Evolutionary conservation across 371 early-diverging fungal genomes (phyloP), one percentile per base, ranked within the genome.

Genomic region (Rhizopus microsporus): DNA sequence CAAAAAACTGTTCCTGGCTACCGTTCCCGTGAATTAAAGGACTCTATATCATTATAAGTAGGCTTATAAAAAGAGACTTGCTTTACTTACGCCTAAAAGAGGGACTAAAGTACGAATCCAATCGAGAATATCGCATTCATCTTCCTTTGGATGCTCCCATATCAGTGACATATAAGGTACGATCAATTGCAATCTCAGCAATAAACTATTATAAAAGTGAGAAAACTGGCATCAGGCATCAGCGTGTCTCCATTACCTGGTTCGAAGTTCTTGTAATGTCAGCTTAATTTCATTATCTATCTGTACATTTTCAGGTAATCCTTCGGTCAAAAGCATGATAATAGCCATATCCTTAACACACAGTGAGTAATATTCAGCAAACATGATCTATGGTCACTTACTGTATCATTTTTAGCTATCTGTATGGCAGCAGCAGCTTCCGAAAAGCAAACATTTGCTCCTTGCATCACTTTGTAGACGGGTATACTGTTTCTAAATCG

Each of bases 1-100:
- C 85, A 71, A 85, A 85, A 16, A 81, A 72, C 15, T 74, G 67
- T 48, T 85, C 85, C 49, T 85, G 81, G n/a, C 78, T 78, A 17
- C 85, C 82, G 56, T 83, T 81, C 6, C 85, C 85, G 58, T 85
- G 85, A 15, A 85, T 63, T 49, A 85, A 63, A 1, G 85, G 80
- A 12, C 75, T 81, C 67, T 82, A 62, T 10, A 23, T 23, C 23
- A 23, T 23, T 23, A 23, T 23, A 23, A 23, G 23, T 23, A 23
- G 1, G 23, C 23, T 23, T 23, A 23, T 23, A 23, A 23, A 23
- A 23, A 23, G 2, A 23, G 9, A 57, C 54, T 39, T 6, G 40
- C 32, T 38, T 12, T 23, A 60, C 73, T 73, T 75, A 78, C 76
- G 7, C 63, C 69, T 31, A 80, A 59, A 9, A 80, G 51, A 5